Conservation (phyloP, 768 basidiomycete genomes). For the Saitozyma sp. region DNA sequence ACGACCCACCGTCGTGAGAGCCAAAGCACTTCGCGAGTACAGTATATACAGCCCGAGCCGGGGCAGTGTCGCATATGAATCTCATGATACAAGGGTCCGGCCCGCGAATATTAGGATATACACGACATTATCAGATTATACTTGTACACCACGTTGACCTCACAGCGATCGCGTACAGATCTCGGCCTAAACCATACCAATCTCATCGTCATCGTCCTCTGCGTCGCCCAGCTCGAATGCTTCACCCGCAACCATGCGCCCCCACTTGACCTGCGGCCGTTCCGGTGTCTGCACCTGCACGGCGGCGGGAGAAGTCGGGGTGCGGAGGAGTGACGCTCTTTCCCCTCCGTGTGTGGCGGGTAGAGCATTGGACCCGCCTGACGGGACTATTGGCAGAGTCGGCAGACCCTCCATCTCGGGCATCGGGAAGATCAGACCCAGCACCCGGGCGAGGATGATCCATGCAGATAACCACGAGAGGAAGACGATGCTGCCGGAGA, state of each 20-base stretch:
- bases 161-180: too few species aligned
- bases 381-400: background rate
- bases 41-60: too few species aligned
- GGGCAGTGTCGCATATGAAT: background rate
- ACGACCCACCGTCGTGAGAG: too few species aligned
- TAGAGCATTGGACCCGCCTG: too few species aligned
- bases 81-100: background rate
- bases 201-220: constrained; percentile 19
- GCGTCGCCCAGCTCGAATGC: constrained; percentile 45
- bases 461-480: constrained; percentile 35
- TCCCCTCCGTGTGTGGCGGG: background rate
- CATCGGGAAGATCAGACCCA: constrained; percentile 41
- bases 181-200: too few species aligned
- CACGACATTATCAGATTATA: background rate
- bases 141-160: background rate
- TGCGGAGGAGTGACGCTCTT: background rate
- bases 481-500: constrained; percentile 21
- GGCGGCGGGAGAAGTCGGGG: background rate
- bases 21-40: too few species aligned
- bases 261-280: constrained; percentile 34
- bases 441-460: constrained; percentile 28
- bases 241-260: constrained; percentile 41
- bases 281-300: constrained; percentile 1
- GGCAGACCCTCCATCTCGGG: constrained; percentile 9
- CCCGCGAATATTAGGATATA: background rate